phyloP scores from a whole-genome alignment of 805 yeast species.

The Metschnikowia matae region DNA sequence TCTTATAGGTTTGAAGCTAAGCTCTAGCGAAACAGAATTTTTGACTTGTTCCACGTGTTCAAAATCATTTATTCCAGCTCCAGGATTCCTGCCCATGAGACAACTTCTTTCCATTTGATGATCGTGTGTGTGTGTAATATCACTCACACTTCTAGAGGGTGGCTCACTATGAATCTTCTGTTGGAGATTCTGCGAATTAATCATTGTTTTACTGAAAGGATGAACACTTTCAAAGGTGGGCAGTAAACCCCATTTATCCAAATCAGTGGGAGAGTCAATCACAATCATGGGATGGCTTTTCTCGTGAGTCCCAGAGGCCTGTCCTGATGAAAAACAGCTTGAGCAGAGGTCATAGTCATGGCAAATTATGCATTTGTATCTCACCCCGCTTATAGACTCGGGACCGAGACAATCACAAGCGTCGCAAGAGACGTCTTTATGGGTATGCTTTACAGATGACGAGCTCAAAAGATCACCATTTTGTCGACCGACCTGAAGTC shows the following conservation, averaged over 20 bases:
- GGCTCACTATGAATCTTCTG: not conserved
- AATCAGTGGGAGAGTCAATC: not conserved
- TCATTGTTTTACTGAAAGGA: not conserved
- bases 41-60: not conserved
- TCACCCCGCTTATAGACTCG: constrained; percentile 8
- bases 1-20: constrained; percentile 24
- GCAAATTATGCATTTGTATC: constrained; percentile 17
- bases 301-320: constrained; percentile 5
- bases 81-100: not conserved
- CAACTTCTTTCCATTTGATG: not conserved
- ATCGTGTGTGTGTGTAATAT: not conserved
- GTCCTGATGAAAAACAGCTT: constrained; percentile 5
- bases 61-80: not conserved
- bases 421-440: constrained; percentile 31
- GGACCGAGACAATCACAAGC: constrained; percentile 24
- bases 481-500: not conserved
- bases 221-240: not conserved
- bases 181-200: not conserved
- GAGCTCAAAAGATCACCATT: not conserved
- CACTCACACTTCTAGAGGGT: not conserved
- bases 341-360: constrained; percentile 16
- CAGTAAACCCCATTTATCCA: not conserved
- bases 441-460: constrained; percentile 12
- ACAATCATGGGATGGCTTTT: constrained; percentile 16
- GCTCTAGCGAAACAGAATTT: not conserved